Evolutionary conservation across 2,329 filamentous ascomycete genomes (phyloP), one percentile per base, ranked within the genome.

Genomic region (Paraphaeosphaeria sporulosa): DNA sequence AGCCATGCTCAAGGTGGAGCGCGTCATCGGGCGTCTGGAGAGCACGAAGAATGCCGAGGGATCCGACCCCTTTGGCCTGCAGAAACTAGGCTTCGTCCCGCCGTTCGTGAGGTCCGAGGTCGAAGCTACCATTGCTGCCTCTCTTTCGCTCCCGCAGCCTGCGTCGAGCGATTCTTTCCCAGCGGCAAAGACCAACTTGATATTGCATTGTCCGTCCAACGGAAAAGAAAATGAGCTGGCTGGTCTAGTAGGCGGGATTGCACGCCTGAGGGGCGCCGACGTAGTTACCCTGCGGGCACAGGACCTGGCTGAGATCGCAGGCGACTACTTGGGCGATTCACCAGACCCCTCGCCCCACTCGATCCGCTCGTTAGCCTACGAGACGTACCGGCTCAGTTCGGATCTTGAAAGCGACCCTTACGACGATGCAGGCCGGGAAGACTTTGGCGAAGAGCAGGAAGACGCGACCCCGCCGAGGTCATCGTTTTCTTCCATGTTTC

Each of bases 231-330:
- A 76, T 49, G 83, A 85, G 62, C 76, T 92, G 38, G 84, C 89
- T 63, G 77, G 80, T 3, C 79, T 91, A n/a, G 85, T 94, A 1
- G 83, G 86, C 60, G 83, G 86, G 53, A 79, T 90, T 46, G 90
- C 90, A 0, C 79, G 80, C 13, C 83, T 87, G 36, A 79, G 90
- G 6, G 80, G 79, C 7, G 89, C 91, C 3, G 88, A 94, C 65
- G 71, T 94, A 3, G 79, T 95, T 34, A 84, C 86, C 21, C 73
- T 96, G 12, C 86, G 89, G 70, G 87, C 91, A 1, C 85, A 89
- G 63, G 89, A 90, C 69, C 79, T 96, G 55, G 90, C 90, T 3
- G 84, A 89, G 52, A 80, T 95, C 27, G 83, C 89, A 0, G 90
- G 89, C 2, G 83, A 87, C 46, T 92, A 93, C 68, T 77, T 94